Evolutionary conservation across 345 rosid species (phyloP).

Genomic region (Eucalyptus victrix): DNA sequence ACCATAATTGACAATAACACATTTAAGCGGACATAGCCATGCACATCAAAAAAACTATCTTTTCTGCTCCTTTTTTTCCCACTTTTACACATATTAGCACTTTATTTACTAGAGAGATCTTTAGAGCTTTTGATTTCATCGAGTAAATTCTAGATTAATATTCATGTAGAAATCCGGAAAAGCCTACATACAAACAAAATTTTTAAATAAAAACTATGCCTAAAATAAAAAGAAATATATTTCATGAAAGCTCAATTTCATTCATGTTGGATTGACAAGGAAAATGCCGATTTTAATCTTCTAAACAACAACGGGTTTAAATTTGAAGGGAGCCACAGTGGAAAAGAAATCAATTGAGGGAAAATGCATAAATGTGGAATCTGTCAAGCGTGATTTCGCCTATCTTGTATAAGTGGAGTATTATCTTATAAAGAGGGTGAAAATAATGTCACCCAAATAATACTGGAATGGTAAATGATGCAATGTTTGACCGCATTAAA

Average conservation of each 20-base stretch:
- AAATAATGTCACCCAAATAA: too few relatives aligned
- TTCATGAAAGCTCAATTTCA: background rate
- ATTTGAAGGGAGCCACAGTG: background rate
- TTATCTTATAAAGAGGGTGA: background rate
- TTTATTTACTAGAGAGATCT: background rate
- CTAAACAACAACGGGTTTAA: background rate
- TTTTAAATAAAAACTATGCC: background rate
- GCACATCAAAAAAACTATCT: background rate
- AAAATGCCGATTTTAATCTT: too few relatives aligned
- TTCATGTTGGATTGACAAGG: background rate
- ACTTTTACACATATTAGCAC: background rate
- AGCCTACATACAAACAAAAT: too few relatives aligned
- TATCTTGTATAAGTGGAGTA: too few relatives aligned
- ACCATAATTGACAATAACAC: background rate
- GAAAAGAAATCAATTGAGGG: background rate
- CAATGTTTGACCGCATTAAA: too few relatives aligned
- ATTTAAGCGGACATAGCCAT: background rate
- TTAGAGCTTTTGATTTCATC: background rate
- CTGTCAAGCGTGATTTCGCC: background rate
- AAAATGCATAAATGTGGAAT: background rate
- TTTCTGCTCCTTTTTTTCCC: too few relatives aligned
- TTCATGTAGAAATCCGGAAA: background rate
- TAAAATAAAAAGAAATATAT: too few relatives aligned
- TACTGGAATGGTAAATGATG: too few relatives aligned
- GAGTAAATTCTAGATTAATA: too few relatives aligned